Conservation (phyloP, 2,329 filamentous ascomycete species). For the Stemphylium lycopersici region DNA sequence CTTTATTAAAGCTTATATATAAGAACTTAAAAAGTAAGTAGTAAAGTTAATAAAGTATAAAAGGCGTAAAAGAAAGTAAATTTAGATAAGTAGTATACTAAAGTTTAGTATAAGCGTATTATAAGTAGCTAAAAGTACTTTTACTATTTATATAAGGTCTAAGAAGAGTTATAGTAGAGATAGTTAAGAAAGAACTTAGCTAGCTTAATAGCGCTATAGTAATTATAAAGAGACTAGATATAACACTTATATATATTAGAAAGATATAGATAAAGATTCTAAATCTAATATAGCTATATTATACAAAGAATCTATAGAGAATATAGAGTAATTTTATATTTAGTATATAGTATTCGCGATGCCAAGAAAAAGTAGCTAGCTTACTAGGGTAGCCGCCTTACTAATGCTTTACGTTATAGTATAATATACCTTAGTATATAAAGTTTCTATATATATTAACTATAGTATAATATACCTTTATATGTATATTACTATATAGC, state of each 20-base stretch:
- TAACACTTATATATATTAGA: neutral
- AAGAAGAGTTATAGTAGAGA: neutral
- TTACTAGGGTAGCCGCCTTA: no score
- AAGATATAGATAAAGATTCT: neutral
- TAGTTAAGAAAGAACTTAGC: neutral
- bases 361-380: constrained; percentile 19
- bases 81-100: neutral
- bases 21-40: constrained; percentile 60
- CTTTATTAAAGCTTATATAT: neutral
- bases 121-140: neutral
- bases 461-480: no score
- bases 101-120: neutral
- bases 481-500: no score
- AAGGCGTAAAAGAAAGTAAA: neutral
- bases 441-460: no score
- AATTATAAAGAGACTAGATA: neutral
- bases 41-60: neutral
- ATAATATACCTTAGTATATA: no score
- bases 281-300: neutral
- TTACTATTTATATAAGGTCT: neutral
- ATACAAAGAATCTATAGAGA: neutral
- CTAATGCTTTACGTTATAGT: no score
- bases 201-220: neutral
- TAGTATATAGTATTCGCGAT: neutral
- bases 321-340: neutral